Base-by-base conservation (phyloP, 495 filamentous ascomycete species). In the Penicillium parvum region DNA sequence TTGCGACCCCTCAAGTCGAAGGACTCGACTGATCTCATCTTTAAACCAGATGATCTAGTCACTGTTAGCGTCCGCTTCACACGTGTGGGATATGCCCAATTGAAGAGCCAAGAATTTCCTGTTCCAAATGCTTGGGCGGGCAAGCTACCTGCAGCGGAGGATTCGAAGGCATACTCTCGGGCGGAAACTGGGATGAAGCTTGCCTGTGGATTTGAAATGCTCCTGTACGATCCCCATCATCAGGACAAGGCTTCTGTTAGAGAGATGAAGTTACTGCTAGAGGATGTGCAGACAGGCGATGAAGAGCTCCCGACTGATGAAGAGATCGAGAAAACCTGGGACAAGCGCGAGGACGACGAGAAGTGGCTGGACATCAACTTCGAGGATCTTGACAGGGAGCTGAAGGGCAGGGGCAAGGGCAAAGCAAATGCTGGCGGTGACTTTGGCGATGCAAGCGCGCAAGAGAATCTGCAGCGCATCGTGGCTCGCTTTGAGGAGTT, bases 361-460 rank as follows among this genome's bases (percentile, higher is more conserved):
- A 73, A 73, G n/a, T 98, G 92, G 92, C 68, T 98, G 45, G 84
- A 97, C 57, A 90, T 98, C 40, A 82, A 88, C 50, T 96, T 86
- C 54, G 73, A 83, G 17, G 89, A 95, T 37, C 86, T 98, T 43
- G 91, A 97, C 52, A 66, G 73, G 29, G 88, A 95, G 60, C 69
- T 98, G 3, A 71, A 77, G 43, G 83, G 83, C 1, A 65, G 58
- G 25, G 57, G 55, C 18, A 71, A 70, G 40, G 57, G 37, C 17
- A 52, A 63, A 32, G 43, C 67, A 42, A 53, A 57, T 11, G 44
- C 50, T 3, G 39, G 39, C n/a, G 69, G 61, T 20, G 69, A 69
- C 1, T 95, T 95, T 66, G 88, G 88, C n/a, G 86, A 96, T 58
- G 68, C 78, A 7, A 73, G 72, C 6, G 79, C 88, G 2, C 86